phyloP scores from a whole-genome alignment of 805 yeast species.

The Cyberlindnera japonica region DNA sequence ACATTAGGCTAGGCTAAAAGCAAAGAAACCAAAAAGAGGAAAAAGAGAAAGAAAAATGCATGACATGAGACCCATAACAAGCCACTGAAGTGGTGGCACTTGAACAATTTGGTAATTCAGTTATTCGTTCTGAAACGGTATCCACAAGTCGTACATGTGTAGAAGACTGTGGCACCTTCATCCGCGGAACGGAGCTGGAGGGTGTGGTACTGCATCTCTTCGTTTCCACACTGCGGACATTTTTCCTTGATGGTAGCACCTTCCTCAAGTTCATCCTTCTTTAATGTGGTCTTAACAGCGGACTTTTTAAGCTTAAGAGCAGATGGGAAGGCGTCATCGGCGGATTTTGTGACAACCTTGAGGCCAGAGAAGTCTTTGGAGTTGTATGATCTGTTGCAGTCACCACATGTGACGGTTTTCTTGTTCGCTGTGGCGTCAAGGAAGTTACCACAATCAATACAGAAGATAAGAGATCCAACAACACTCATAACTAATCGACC shows the following conservation, averaged over 20 bases:
- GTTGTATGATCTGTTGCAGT: slow-evolving; percentile 42
- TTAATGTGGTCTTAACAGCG: slow-evolving; percentile 81
- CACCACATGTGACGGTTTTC: slow-evolving; percentile 52
- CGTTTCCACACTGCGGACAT: slow-evolving; percentile 98
- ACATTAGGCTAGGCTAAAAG: too few relatives aligned
- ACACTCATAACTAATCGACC: slow-evolving; percentile 68
- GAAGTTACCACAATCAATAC: slow-evolving; percentile 88
- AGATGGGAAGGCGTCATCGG: slow-evolving; percentile 94
- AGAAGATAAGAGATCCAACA: slow-evolving; percentile 92
- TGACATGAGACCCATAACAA: slow-evolving; percentile 9
- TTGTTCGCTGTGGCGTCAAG: slow-evolving; percentile 57
- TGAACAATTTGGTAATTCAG: slow-evolving; percentile 29
- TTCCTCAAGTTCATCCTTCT: slow-evolving; percentile 75
- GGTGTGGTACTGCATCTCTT: slow-evolving; percentile 97
- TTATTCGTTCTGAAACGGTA: slow-evolving; percentile 94
- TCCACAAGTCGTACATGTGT: slow-evolving; percentile 91
- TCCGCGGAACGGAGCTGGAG: slow-evolving; percentile 96
- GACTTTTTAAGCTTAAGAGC: slow-evolving; percentile 75
- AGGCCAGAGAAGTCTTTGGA: slow-evolving; percentile 62
- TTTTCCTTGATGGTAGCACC: slow-evolving; percentile 97
- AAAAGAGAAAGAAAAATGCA: slow-evolving; percentile 2
- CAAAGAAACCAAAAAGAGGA: neutral
- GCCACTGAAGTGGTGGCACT: neutral
- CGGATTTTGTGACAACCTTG: slow-evolving; percentile 82
- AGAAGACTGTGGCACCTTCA: slow-evolving; percentile 99